These are phyloP conservation scores for Senecio squalidus DNA, from an alignment of 140 eudicot species.

Conservation along the genomic window DNA sequence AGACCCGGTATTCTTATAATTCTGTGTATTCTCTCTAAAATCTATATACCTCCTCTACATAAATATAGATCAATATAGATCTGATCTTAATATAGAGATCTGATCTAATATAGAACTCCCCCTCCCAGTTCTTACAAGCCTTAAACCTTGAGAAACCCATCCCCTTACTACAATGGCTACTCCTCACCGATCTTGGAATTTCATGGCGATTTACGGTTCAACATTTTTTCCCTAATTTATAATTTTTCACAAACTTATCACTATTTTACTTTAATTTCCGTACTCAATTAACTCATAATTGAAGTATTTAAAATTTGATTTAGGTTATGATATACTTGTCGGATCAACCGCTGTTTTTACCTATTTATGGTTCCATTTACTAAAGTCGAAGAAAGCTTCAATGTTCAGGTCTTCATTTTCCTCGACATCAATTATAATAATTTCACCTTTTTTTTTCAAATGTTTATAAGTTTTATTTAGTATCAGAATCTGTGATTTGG, in stretches of 20 bases:
- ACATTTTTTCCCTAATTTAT: not conserved
- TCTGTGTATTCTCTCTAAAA: too few relatives aligned
- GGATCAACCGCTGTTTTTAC: conserved; percentile 91
- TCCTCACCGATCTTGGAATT: conserved; percentile 29
- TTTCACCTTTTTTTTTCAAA: not conserved
- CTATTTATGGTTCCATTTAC: conserved; percentile 82
- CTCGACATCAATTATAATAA: not conserved
- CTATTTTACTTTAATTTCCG: not conserved
- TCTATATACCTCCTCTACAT: too few relatives aligned
- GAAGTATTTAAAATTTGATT: not conserved
- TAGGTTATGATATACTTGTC: conserved; percentile 85
- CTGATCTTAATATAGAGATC: too few relatives aligned
- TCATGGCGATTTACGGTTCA: conserved; percentile 27
- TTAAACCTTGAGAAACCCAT: too few relatives aligned
- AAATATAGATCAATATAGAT: too few relatives aligned
- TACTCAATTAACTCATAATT: not conserved
- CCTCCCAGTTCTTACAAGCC: too few relatives aligned
- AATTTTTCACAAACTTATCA: too few relatives aligned
- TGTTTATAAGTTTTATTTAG: not conserved
- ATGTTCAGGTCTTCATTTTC: conserved; percentile 58
- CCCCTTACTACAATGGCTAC: conserved; percentile 15
- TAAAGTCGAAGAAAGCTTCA: conserved; percentile 99
- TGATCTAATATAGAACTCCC: too few relatives aligned
- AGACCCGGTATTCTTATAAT: too few relatives aligned
- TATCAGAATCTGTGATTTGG: not conserved